A percentile compares a stretch with the other conserved stretches of the same genome.
Conservation (phyloP, 2,329 filamentous ascomycete genomes). For the Xylaria sp. region DNA sequence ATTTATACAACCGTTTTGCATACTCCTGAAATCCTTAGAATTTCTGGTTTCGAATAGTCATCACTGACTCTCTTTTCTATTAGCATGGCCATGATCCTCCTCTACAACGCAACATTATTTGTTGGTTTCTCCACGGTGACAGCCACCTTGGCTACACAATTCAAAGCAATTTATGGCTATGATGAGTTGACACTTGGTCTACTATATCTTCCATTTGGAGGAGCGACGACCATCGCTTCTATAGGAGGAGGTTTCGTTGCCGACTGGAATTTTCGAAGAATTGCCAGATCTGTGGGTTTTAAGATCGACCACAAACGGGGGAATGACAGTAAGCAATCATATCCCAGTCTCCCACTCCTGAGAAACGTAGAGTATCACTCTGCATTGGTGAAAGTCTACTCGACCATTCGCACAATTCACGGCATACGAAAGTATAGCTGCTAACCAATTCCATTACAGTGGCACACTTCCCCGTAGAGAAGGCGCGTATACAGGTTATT, state of each 20-base stretch:
- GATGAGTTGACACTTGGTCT: conserved; percentile 63
- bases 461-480: conserved; percentile 64
- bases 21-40: background rate
- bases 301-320: conserved; percentile 68
- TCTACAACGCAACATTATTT: conserved; percentile 65
- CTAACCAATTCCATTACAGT: conserved; percentile 42
- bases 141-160: conserved; percentile 63
- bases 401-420: background rate
- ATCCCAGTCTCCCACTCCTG: background rate
- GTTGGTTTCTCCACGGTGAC: conserved; percentile 65
- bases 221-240: conserved; percentile 60
- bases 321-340: conserved; percentile 52
- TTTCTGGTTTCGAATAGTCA: background rate
- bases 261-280: conserved; percentile 76
- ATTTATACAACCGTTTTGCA: background rate
- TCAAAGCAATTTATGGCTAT: conserved; percentile 62
- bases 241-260: conserved; percentile 66
- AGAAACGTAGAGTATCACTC: background rate
- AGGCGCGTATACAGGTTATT: conserved; percentile 64
- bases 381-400: background rate
- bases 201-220: conserved; percentile 65
- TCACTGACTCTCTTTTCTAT: conserved; percentile 42
- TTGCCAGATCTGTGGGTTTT: conserved; percentile 70
- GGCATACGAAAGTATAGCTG: background rate
- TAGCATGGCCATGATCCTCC: conserved; percentile 64